Evolutionary conservation across 495 filamentous ascomycete species (phyloP).

Genomic region (Podospora appendiculata): DNA sequence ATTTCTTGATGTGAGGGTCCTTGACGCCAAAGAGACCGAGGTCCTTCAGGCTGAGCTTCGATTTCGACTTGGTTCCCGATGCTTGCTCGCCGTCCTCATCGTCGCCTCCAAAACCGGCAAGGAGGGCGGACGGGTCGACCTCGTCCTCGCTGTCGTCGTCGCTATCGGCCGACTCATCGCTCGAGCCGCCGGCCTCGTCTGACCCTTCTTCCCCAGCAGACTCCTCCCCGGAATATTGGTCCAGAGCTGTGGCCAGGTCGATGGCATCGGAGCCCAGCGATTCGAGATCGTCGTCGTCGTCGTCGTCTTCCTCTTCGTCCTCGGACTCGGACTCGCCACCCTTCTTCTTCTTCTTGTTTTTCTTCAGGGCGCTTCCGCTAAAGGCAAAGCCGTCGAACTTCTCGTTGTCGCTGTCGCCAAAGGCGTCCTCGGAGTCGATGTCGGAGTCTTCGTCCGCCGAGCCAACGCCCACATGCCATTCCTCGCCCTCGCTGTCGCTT

Average conservation of each 20-base stretch:
- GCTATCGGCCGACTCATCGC: slow-evolving; percentile 37
- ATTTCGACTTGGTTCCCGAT: slow-evolving; percentile 35
- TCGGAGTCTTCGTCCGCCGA: slow-evolving; percentile 73
- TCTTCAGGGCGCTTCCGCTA: slow-evolving; percentile 54
- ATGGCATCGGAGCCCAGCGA: slow-evolving; percentile 75
- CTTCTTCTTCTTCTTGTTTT: slow-evolving; percentile 27
- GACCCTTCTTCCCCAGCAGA: slow-evolving; percentile 26
- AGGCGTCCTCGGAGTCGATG: slow-evolving; percentile 86
- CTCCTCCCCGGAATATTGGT: slow-evolving; percentile 52
- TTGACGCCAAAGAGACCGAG: slow-evolving; percentile 62
- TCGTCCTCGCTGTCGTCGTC: slow-evolving; percentile 53
- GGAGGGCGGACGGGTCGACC: slow-evolving; percentile 53
- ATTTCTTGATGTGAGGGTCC: slow-evolving; percentile 69
- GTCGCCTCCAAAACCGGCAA: slow-evolving; percentile 54
- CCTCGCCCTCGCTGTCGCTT: slow-evolving; percentile 80
- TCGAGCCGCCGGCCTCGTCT: slow-evolving; percentile 44
- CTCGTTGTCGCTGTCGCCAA: slow-evolving; percentile 84
- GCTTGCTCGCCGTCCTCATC: slow-evolving; percentile 19
- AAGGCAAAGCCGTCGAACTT: slow-evolving; percentile 71
- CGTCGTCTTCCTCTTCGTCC: slow-evolving; percentile 52
- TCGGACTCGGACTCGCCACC: slow-evolving; percentile 20
- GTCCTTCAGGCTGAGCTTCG: slow-evolving; percentile 75
- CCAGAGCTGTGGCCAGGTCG: slow-evolving; percentile 73
- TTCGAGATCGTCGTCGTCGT: slow-evolving; percentile 45
- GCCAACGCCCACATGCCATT: slow-evolving; percentile 72